Evolutionary conservation across 2,329 filamentous ascomycete species (phyloP).

Genomic region (Monilinia laxa): DNA sequence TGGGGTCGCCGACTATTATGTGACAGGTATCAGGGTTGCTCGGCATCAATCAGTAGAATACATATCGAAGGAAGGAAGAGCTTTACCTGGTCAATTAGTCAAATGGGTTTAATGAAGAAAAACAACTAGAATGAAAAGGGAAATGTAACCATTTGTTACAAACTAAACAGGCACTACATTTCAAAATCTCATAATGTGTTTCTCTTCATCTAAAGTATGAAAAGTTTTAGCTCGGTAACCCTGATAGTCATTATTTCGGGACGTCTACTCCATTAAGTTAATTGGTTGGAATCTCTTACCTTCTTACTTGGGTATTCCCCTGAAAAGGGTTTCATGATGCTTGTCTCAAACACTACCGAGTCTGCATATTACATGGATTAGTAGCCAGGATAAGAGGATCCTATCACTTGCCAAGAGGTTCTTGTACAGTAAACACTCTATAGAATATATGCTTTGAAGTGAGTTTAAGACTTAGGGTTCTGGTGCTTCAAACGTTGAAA

Average conservation of each 20-base stretch:
- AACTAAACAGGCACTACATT: not conserved
- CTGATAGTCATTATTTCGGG: constrained; percentile 5
- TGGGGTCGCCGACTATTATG: constrained; percentile 15
- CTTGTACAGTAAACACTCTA: not conserved
- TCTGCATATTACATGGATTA: constrained; percentile 5
- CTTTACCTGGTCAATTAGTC: not conserved
- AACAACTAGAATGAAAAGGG: not conserved
- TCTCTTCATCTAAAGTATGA: constrained; percentile 6
- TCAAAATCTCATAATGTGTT: constrained; percentile 8
- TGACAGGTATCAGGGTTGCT: constrained; percentile 17
- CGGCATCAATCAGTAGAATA: constrained; percentile 9
- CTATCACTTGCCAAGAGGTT: constrained; percentile 1
- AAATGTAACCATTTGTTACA: not conserved
- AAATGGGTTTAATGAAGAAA: constrained; percentile 8
- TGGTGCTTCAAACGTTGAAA: not conserved
- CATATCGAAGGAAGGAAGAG: not conserved
- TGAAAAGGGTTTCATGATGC: constrained; percentile 21
- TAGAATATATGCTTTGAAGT: not conserved
- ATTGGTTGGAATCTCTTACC: constrained; percentile 13
- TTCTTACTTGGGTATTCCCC: constrained; percentile 10
- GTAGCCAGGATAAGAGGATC: not conserved
- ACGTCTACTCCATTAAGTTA: constrained; percentile 15
- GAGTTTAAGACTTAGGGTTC: constrained; percentile 3
- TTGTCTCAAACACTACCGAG: constrained; percentile 21
- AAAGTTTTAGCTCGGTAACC: constrained; percentile 5